phyloP scores from a whole-genome alignment of 2,329 filamentous ascomycete species.

The Colletotrichum tofieldiae region DNA sequence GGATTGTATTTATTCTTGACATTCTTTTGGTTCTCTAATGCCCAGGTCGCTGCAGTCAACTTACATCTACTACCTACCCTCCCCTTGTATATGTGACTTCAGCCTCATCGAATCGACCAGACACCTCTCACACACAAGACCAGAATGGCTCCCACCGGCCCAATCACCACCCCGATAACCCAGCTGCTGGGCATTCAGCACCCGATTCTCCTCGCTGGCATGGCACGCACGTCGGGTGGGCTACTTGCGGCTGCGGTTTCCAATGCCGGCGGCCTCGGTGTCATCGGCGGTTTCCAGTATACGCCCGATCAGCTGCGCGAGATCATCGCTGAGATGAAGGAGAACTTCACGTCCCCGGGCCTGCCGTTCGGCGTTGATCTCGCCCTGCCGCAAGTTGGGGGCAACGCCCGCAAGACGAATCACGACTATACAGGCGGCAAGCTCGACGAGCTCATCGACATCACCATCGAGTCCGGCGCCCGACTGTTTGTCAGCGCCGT shows the following conservation, averaged over 20 bases:
- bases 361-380: slow-evolving; percentile 94
- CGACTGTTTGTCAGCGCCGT: slow-evolving; percentile 90
- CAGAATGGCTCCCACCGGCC: slow-evolving; percentile 60
- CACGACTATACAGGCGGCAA: slow-evolving; percentile 95
- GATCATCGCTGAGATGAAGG: slow-evolving; percentile 90
- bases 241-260: slow-evolving; percentile 88
- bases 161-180: slow-evolving; percentile 84
- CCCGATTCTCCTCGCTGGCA: slow-evolving; percentile 92
- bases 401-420: slow-evolving; percentile 88
- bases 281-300: slow-evolving; percentile 81
- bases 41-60: background rate
- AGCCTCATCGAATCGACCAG: background rate
- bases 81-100: background rate
- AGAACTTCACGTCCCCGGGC: slow-evolving; percentile 74
- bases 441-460: slow-evolving; percentile 88
- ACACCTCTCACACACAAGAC: background rate
- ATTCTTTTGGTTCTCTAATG: background rate
- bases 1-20: background rate
- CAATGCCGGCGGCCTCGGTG: slow-evolving; percentile 88
- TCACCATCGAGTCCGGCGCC: slow-evolving; percentile 88
- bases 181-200: slow-evolving; percentile 86
- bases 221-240: slow-evolving; percentile 88
- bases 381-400: slow-evolving; percentile 90
- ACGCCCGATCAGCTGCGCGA: slow-evolving; percentile 81
- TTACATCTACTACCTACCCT: slow-evolving; percentile 1